phyloP scores from a whole-genome alignment of 495 filamentous ascomycete genomes.

The Penicillium fimorum region DNA sequence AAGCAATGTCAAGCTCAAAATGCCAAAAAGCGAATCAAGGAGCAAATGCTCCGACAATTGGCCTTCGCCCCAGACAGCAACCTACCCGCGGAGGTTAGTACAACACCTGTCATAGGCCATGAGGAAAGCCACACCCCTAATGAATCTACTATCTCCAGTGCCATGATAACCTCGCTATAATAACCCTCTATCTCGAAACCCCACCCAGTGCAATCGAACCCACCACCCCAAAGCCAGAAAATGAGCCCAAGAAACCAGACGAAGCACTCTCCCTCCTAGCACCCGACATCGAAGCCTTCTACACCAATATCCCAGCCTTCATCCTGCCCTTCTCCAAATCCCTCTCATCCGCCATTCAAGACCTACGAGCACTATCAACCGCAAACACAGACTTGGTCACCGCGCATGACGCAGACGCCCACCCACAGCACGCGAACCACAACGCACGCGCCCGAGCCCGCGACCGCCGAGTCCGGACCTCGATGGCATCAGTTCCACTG shows the following conservation, averaged over 20 bases:
- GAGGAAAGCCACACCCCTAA: background rate
- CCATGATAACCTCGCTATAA: constrained; percentile 38
- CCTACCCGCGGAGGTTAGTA: constrained; percentile 36
- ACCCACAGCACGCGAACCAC: constrained; percentile 14
- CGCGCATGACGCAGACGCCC: constrained; percentile 5
- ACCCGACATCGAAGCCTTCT: constrained; percentile 40
- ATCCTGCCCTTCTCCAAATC: constrained; percentile 27
- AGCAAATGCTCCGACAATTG: constrained; percentile 31
- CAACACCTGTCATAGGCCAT: background rate
- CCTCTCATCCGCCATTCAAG: constrained; percentile 25
- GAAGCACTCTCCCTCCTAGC: constrained; percentile 35
- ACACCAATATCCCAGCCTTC: constrained; percentile 32
- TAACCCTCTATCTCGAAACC: constrained; percentile 41
- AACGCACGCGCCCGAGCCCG: constrained; percentile 29
- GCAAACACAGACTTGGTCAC: background rate
- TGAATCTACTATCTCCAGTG: constrained; percentile 18
- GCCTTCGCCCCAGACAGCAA: constrained; percentile 36
- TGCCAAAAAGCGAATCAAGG: constrained; percentile 40
- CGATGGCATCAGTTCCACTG: constrained; percentile 23
- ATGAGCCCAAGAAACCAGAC: constrained; percentile 12
- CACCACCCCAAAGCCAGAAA: constrained; percentile 16
- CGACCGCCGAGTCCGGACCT: constrained; percentile 28
- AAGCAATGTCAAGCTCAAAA: constrained; percentile 36
- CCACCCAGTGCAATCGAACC: constrained; percentile 25
- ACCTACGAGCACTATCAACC: constrained; percentile 28